A percentile compares a stretch with the other conserved stretches of the same genome.
phyloP scores from a whole-genome alignment of 1,284 basidiomycete species.

The Rhodotorula glutinis region DNA sequence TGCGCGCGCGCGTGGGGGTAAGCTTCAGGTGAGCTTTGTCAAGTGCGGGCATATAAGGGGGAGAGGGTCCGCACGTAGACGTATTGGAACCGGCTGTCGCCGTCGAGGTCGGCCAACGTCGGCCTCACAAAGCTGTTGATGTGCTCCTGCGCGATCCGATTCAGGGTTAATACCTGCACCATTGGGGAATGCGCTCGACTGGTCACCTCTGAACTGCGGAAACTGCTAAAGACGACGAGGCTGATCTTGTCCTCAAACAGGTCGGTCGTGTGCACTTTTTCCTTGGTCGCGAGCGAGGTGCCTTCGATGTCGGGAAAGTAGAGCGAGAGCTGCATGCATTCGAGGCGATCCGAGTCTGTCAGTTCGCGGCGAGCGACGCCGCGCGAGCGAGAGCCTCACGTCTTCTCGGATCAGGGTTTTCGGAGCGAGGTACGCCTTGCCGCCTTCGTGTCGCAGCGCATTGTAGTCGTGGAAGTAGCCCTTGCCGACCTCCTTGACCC shows the following conservation, averaged over 20 bases:
- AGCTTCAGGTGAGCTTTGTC: background rate
- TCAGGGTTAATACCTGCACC: too few species aligned
- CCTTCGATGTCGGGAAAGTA: constrained; percentile 90
- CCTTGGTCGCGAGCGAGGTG: constrained; percentile 56
- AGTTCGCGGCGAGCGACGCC: background rate
- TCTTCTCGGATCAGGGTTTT: constrained; percentile 82
- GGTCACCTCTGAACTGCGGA: constrained; percentile 79
- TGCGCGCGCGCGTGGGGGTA: constrained; percentile 45
- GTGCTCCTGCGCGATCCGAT: constrained; percentile 62
- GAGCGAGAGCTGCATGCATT: constrained; percentile 53
- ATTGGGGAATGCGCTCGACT: too few species aligned
- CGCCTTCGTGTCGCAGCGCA: constrained; percentile 74
- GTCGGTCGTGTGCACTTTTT: constrained; percentile 70
- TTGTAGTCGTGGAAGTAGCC: constrained; percentile 91
- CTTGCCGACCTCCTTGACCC: constrained; percentile 77
- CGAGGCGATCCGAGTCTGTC: too few species aligned
- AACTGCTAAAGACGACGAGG: constrained; percentile 74
- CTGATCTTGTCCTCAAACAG: constrained; percentile 73
- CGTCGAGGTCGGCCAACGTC: constrained; percentile 61
- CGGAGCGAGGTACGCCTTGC: constrained; percentile 94
- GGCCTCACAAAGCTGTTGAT: constrained; percentile 67
- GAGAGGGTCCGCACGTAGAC: constrained; percentile 54
- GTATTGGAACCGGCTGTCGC: constrained; percentile 70
- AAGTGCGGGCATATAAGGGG: too few species aligned
- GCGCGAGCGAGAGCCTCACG: too few species aligned